Percentiles rank a stretch among this genome's conserved stretches.
Evolutionary conservation across 2,329 filamentous ascomycete genomes (phyloP).

Genomic region (Falciphora oryzae): DNA sequence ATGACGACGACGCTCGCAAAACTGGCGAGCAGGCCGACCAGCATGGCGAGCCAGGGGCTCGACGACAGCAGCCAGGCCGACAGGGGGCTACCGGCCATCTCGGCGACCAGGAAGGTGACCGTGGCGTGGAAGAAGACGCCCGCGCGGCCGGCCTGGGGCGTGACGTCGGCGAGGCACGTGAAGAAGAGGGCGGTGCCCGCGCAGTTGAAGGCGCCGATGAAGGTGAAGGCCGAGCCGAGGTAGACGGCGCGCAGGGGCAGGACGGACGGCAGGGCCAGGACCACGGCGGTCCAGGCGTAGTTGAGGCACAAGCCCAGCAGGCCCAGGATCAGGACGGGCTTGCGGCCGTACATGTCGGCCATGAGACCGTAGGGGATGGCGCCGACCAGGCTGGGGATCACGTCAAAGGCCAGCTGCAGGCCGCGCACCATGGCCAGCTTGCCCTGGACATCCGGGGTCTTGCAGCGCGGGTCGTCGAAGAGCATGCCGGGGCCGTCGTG

Average conservation of each 20-base stretch:
- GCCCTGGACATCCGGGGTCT: constrained; percentile 41
- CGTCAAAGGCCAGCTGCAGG: constrained; percentile 38
- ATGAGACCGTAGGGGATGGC: constrained; percentile 42
- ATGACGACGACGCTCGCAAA: constrained; percentile 23
- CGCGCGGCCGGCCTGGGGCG: constrained; percentile 31
- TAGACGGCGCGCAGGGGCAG: constrained; percentile 36
- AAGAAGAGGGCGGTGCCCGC: constrained; percentile 38
- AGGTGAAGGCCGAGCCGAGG: constrained; percentile 26
- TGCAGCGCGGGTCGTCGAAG: constrained; percentile 39
- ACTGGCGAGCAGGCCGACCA: constrained; percentile 27
- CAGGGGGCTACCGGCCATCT: constrained; percentile 33
- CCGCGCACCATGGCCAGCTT: constrained; percentile 46
- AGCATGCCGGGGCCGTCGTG: constrained; percentile 6
- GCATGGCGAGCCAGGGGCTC: constrained; percentile 35
- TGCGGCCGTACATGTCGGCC: constrained; percentile 40
- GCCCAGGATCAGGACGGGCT: constrained; percentile 32
- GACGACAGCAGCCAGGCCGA: constrained; percentile 32
- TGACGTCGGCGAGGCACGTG: constrained; percentile 39
- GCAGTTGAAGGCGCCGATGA: constrained; percentile 36
- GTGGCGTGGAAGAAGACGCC: constrained; percentile 34
- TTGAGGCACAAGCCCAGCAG: constrained; percentile 17
- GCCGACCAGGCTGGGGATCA: constrained; percentile 38
- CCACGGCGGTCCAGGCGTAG: constrained; percentile 16
- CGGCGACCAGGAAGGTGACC: constrained; percentile 31
- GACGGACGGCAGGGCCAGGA: constrained; percentile 31